Evolutionary conservation across 805 yeast species (phyloP).

Genomic region (Wickerhamomyces subpelliculosus): DNA sequence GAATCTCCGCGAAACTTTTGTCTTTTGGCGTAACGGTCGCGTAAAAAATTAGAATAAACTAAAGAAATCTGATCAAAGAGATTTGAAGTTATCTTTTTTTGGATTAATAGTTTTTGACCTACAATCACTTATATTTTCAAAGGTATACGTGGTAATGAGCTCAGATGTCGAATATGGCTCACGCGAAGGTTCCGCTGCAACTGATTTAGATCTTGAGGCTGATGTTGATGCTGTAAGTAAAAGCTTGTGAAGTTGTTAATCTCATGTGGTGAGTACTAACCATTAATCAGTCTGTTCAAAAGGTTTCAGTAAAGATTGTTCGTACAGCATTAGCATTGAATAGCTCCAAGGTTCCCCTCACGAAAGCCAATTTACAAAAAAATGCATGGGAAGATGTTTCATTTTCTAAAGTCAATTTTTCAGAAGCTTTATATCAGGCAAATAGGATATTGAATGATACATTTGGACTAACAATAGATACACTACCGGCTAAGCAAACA

Average conservation of each 20-base stretch:
- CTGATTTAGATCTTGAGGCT: no score
- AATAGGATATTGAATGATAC: conserved; percentile 2
- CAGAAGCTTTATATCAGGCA: conserved; percentile 3
- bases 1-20: no score
- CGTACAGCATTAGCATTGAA: conserved; percentile 8
- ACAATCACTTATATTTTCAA: no score
- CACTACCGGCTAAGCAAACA: conserved; percentile 10
- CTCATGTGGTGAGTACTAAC: background rate
- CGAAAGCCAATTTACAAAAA: conserved; percentile 6
- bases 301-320: conserved; percentile 4
- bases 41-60: no score
- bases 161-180: no score
- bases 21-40: no score
- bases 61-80: no score
- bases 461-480: conserved; percentile 6
- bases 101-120: no score
- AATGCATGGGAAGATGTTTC: conserved; percentile 8
- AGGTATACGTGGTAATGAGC: no score
- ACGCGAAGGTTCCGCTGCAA: no score
- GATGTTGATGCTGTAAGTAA: no score
- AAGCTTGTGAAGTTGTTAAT: background rate
- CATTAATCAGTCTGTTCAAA: background rate
- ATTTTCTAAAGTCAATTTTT: conserved; percentile 3
- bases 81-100: no score
- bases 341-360: conserved; percentile 7